These are phyloP conservation scores for Excoecaria agallocha DNA, from an alignment of 345 rosid genomes.

Conservation along the genomic window DNA sequence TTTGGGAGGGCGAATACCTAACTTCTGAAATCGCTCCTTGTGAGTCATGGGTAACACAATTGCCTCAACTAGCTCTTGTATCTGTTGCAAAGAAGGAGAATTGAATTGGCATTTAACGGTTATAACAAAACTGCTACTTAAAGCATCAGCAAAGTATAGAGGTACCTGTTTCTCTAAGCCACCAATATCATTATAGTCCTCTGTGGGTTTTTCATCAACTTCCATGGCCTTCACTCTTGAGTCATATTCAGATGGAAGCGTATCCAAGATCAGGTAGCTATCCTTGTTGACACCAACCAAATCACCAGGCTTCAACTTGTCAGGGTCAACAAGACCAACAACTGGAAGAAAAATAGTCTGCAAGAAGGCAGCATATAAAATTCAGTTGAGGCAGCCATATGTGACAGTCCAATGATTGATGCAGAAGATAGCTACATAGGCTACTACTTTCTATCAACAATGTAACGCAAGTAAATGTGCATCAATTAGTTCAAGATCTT, in stretches of 20 bases:
- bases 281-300: constrained; percentile 98
- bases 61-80: constrained; percentile 98
- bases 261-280: constrained; percentile 90
- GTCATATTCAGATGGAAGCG: constrained; percentile 94
- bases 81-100: constrained; percentile 44
- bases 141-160: background rate
- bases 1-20: constrained; percentile 97
- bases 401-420: background rate
- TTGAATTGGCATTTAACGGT: background rate
- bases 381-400: background rate
- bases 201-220: constrained; percentile 98
- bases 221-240: constrained; percentile 99
- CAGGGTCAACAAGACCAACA: constrained; percentile 98
- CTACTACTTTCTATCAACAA: background rate
- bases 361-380: constrained; percentile 15
- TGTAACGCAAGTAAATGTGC: background rate
- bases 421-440: background rate
- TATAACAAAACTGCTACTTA: background rate
- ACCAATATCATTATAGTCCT: constrained; percentile 97
- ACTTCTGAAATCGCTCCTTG: constrained; percentile 82
- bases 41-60: constrained; percentile 99
- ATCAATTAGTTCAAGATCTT: background rate
- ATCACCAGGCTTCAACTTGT: constrained; percentile 94
- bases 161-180: constrained; percentile 96
- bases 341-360: constrained; percentile 98